These are phyloP conservation scores for Solanum raphanifolium DNA, from an alignment of 257 asterid species.

Conservation along the genomic window DNA sequence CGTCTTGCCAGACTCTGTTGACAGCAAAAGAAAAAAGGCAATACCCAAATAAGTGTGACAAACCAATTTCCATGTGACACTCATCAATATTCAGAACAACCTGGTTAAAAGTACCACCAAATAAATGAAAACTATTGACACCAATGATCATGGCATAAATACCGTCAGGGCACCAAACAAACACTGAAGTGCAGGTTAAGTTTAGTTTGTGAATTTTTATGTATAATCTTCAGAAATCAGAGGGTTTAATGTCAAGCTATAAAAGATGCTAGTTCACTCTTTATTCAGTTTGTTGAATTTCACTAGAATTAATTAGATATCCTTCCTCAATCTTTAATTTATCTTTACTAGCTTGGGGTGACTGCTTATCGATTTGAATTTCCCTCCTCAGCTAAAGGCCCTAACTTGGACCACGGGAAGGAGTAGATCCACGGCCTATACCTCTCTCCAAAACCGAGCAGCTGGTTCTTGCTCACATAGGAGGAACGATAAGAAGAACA, in stretches of 20 bases:
- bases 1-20: slow-evolving; percentile 89
- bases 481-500: not conserved
- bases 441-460: not conserved
- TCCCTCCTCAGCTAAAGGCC: not conserved
- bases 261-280: not conserved
- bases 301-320: not conserved
- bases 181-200: not conserved
- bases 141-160: not conserved
- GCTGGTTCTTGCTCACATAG: not conserved
- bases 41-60: not conserved
- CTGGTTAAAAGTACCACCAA: not conserved
- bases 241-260: not conserved
- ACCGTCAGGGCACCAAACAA: not conserved
- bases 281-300: not conserved
- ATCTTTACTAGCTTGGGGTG: not conserved
- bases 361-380: not conserved
- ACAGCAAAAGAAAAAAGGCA: not conserved
- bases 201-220: not conserved
- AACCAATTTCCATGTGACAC: not conserved
- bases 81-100: not conserved
- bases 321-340: not conserved
- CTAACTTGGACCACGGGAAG: not conserved
- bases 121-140: not conserved
- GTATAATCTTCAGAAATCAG: not conserved
- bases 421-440: not conserved